A percentile compares a stretch with the other conserved stretches of the same genome.
Conservation (phyloP, 208 protist species). For the Giardia muris region DNA sequence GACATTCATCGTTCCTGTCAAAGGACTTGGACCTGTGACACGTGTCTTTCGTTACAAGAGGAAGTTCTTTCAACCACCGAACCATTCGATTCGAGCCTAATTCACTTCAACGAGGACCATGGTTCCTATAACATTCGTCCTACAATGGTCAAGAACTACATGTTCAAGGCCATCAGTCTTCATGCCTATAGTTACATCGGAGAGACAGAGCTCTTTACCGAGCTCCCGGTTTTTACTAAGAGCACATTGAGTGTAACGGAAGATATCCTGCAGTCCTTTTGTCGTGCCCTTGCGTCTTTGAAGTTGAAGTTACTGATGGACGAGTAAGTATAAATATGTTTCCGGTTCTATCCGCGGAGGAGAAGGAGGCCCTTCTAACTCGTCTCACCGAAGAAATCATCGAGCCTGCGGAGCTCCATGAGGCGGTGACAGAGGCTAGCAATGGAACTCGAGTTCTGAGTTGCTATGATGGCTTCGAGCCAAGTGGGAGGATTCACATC, state of each 20-base stretch:
- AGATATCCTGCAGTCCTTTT: too few species aligned
- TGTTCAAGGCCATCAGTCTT: background rate
- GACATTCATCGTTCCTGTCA: background rate
- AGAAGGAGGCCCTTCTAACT: background rate
- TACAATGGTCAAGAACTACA: background rate
- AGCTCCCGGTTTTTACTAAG: too few species aligned
- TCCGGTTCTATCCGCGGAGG: background rate
- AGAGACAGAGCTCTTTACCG: too few species aligned
- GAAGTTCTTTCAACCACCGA: background rate
- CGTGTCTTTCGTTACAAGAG: background rate
- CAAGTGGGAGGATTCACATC: conserved; percentile 94
- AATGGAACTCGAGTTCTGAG: conserved; percentile 57
- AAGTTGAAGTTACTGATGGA: too few species aligned
- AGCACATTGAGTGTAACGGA: too few species aligned
- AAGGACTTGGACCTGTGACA: background rate
- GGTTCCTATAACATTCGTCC: background rate
- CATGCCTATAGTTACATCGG: background rate
- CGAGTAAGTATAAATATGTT: too few species aligned
- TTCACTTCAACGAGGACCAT: background rate
- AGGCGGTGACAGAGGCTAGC: conserved; percentile 65
- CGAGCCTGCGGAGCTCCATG: conserved; percentile 65
- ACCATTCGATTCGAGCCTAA: background rate
- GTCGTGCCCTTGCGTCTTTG: too few species aligned
- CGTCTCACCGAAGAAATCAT: conserved; percentile 83
- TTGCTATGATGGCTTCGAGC: conserved; percentile 97